These are phyloP conservation scores for Coix lacrymajobi DNA, from an alignment of 176 grass and related monocot genomes.

Conservation along the genomic window DNA sequence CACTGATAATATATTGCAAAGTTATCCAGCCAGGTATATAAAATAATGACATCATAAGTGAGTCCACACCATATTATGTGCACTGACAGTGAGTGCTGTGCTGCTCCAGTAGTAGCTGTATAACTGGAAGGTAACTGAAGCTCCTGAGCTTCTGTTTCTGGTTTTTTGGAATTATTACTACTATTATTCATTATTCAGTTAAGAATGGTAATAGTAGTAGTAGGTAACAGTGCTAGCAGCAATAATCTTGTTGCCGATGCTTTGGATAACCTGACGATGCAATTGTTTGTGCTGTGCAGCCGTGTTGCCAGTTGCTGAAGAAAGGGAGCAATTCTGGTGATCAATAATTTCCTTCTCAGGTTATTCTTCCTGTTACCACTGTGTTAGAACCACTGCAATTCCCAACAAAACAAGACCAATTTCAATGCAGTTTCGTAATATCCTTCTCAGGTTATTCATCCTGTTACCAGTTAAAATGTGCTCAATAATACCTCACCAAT, in stretches of 20 bases:
- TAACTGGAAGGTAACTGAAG: slow-evolving; percentile 1
- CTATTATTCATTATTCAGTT: not conserved
- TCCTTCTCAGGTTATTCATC: too few relatives aligned
- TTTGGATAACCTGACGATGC: not conserved
- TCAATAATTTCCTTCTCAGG: too few relatives aligned
- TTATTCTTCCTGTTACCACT: too few relatives aligned
- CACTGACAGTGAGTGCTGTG: slow-evolving; percentile 21
- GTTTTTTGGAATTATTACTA: not conserved
- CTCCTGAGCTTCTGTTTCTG: not conserved
- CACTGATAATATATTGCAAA: too few relatives aligned
- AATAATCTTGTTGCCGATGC: slow-evolving; percentile 14
- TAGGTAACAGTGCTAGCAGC: not conserved
- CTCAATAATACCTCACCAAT: too few relatives aligned
- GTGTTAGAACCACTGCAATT: too few relatives aligned
- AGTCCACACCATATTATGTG: too few relatives aligned
- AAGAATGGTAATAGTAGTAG: not conserved
- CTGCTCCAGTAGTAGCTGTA: not conserved
- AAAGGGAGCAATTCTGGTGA: slow-evolving; percentile 46
- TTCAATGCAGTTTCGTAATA: too few relatives aligned
- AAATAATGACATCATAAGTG: too few relatives aligned
- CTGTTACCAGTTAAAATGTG: too few relatives aligned
- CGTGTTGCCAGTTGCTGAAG: slow-evolving; percentile 45
- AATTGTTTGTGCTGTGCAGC: not conserved
- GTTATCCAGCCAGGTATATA: too few relatives aligned
- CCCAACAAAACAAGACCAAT: too few relatives aligned